Evolutionary conservation across 2,329 filamentous ascomycete genomes (phyloP).

Genomic region (Botryotinia narcissicola): DNA sequence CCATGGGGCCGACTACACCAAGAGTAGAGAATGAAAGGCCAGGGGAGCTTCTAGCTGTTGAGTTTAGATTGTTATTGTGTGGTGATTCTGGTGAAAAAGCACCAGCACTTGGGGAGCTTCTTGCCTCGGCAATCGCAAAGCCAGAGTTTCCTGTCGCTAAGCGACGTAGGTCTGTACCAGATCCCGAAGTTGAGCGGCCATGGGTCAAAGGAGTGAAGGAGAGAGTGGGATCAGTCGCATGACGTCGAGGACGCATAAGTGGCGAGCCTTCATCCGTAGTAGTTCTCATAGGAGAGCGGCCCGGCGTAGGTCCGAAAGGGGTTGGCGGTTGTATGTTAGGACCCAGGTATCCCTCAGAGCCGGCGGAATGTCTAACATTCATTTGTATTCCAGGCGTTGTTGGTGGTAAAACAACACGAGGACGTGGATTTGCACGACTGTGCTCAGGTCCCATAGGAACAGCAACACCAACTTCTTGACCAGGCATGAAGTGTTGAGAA

Average conservation of each 20-base stretch:
- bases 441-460: not conserved
- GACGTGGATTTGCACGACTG: not conserved
- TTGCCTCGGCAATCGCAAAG: not conserved
- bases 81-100: not conserved
- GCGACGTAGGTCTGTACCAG: slow-evolving; percentile 3
- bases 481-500: not conserved
- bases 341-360: not conserved
- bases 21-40: not conserved
- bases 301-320: not conserved
- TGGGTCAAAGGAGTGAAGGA: not conserved
- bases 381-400: not conserved
- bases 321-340: not conserved
- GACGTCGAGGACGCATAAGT: slow-evolving; percentile 2
- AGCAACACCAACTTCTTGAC: not conserved
- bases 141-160: not conserved
- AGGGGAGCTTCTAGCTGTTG: slow-evolving; percentile 7
- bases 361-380: no score
- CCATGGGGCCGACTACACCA: not conserved
- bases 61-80: not conserved
- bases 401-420: not conserved
- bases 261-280: slow-evolving; percentile 15
- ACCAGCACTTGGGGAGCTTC: not conserved
- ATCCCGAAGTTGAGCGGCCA: not conserved
- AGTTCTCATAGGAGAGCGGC: not conserved
- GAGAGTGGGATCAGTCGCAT: not conserved